These are phyloP conservation scores for Trichopus zeylanicus DNA, from an alignment of 116 monocot genomes.

Conservation along the genomic window DNA sequence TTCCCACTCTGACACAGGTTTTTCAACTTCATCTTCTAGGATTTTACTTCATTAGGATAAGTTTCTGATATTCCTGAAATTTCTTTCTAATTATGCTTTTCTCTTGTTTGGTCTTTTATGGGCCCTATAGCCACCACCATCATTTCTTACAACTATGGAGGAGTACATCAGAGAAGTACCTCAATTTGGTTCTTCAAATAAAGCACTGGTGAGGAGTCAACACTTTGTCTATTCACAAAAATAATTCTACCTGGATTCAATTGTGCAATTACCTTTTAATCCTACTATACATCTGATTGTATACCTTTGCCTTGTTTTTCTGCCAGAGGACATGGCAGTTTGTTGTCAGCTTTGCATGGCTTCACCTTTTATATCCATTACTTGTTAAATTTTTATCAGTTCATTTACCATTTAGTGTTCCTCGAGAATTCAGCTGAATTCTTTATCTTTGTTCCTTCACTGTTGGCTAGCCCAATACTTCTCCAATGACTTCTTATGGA, in stretches of 20 bases:
- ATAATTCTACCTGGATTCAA: neutral
- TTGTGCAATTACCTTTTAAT: neutral
- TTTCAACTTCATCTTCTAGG: neutral
- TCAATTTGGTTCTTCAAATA: constrained; percentile 37
- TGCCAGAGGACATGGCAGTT: too few relatives aligned
- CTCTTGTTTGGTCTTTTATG: neutral
- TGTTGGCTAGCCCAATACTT: too few relatives aligned
- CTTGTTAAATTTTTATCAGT: too few relatives aligned
- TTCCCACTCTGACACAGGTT: constrained; percentile 82
- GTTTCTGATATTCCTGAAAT: neutral
- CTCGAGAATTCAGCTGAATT: too few relatives aligned
- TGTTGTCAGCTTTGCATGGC: too few relatives aligned
- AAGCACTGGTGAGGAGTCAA: constrained; percentile 40
- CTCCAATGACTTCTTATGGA: too few relatives aligned
- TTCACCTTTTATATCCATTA: too few relatives aligned
- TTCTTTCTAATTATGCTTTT: neutral
- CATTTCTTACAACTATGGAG: constrained; percentile 92
- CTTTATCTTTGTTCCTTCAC: too few relatives aligned
- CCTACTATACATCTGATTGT: too few relatives aligned
- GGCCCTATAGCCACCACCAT: constrained; percentile 86
- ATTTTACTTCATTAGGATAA: constrained; percentile 2
- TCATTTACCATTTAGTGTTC: too few relatives aligned
- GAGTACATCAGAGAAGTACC: constrained; percentile 95
- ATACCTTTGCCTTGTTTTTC: too few relatives aligned
- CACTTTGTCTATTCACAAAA: neutral